Percentiles rank a stretch among this genome's conserved stretches.
These are phyloP conservation scores for Metarhizium guizhouense DNA, from an alignment of 2,329 filamentous ascomycete genomes.

Conservation along the genomic window DNA sequence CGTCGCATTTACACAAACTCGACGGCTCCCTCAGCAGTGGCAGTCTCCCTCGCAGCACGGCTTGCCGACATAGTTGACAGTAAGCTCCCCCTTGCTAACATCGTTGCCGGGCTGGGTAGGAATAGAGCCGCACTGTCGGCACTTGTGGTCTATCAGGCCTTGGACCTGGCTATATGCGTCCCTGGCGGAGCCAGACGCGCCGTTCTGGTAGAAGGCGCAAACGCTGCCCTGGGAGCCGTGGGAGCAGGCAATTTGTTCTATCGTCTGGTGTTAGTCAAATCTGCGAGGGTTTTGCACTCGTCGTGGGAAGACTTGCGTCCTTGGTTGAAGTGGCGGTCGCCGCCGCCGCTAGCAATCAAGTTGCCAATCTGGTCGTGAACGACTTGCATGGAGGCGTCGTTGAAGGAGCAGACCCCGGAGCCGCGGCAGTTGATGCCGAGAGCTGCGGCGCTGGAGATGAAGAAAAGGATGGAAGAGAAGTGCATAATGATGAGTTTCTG, in stretches of 20 bases:
- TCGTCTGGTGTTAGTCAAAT: background rate
- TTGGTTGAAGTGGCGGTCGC: constrained; percentile 5
- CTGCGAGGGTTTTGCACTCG: too few species aligned
- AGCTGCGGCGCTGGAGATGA: constrained; percentile 5
- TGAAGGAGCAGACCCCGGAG: constrained; percentile 9
- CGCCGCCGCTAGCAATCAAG: constrained; percentile 7
- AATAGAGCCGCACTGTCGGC: constrained; percentile 10
- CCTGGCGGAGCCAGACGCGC: constrained; percentile 8
- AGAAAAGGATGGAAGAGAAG: background rate
- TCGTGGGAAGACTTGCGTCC: constrained; percentile 3
- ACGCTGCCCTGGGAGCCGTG: constrained; percentile 8
- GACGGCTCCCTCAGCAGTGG: background rate
- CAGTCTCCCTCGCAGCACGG: constrained; percentile 11
- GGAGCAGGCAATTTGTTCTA: constrained; percentile 11
- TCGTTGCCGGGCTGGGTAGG: constrained; percentile 11
- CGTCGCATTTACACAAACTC: too few species aligned
- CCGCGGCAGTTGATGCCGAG: constrained; percentile 12
- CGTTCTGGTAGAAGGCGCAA: constrained; percentile 12
- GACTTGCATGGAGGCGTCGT: constrained; percentile 7
- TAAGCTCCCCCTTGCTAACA: constrained; percentile 11
- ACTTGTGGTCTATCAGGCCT: constrained; percentile 9
- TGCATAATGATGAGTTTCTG: background rate
- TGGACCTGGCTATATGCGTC: constrained; percentile 8
- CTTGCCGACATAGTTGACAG: constrained; percentile 10
- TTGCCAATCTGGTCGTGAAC: constrained; percentile 8